Conservation (phyloP, 2,329 filamentous ascomycete species). For the Akanthomyces muscarius region DNA sequence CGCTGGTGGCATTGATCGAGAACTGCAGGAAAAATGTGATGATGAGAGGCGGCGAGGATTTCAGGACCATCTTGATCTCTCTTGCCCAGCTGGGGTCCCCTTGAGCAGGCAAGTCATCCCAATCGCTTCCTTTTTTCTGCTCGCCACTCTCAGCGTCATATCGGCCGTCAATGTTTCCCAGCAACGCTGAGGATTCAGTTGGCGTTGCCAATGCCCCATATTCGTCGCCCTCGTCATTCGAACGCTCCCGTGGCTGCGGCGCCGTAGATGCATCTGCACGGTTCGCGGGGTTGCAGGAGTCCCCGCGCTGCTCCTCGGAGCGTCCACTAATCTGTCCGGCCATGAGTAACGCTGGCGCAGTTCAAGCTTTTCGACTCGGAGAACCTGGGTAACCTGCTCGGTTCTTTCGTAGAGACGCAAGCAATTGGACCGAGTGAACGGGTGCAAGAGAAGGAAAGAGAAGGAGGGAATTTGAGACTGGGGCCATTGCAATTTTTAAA, state of each 20-base stretch:
- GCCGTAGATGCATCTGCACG: not conserved
- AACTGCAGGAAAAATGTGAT: slow-evolving; percentile 74
- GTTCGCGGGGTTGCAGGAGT: not conserved
- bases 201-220: not conserved
- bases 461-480: not conserved
- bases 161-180: not conserved
- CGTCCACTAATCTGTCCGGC: not conserved
- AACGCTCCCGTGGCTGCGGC: too few species aligned
- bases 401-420: not conserved
- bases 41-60: slow-evolving; percentile 67
- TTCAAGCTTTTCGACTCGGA: not conserved
- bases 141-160: slow-evolving; percentile 6
- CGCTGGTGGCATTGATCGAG: slow-evolving; percentile 73
- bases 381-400: not conserved
- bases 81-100: slow-evolving; percentile 13
- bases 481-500: not conserved
- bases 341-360: not conserved
- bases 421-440: too few species aligned
- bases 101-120: slow-evolving; percentile 5
- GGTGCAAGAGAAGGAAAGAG: not conserved
- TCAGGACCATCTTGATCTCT: slow-evolving; percentile 74
- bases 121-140: slow-evolving; percentile 6
- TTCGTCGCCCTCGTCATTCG: not conserved
- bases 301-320: slow-evolving; percentile 7
- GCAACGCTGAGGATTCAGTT: slow-evolving; percentile 4